Evolutionary conservation across 75 land plant genomes (phyloP), one percentile per base, ranked within the genome.

Genomic region (Pinus tabuliformis): DNA sequence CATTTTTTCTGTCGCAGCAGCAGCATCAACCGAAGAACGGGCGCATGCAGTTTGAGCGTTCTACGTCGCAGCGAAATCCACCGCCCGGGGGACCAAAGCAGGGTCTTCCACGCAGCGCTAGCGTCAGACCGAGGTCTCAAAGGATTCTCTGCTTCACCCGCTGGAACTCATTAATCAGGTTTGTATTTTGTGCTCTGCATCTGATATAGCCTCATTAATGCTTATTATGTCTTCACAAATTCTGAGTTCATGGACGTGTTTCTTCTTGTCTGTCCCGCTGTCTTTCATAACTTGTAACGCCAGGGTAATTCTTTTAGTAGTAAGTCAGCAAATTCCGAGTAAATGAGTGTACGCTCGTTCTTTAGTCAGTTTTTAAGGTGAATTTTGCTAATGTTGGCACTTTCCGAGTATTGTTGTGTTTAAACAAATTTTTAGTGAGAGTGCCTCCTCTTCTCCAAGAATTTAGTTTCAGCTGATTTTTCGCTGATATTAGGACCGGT

Each of bases 101-200:
- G 80, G 79, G 74, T 56, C 78, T 93, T 73, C 86, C 91, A 24
- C 82, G 99, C 78, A 93, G 99, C 56, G 84, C 92, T 52, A 96
- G 99, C 74, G 82, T 91, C 17, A 72, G 99, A 0, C 74, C 99
- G 42, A 73, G 91, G 60, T 86, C 88, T 33, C 62, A 81, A 79
- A 86, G 24, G 99, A 96, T 81, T 82, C 89, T 33, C 57, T 91
- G 18, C 81, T 93, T 14, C 89, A 87, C 62, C 99, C 97, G 17
- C 86, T 84, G 22, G 90, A 91, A 85, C 90, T 95, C 24, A 56
- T 89, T 61, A 87, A 86, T 58, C 86, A 90, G 90, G 91, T 86
- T 68, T 30, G 26, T 16, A 21, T 54, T 22, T 72, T 57, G 28
- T 16, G 5, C 63, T 62, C 2, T 37, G 54, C 24, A 18, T 62